Evolutionary conservation across 2,329 filamentous ascomycete species (phyloP), one percentile per base, ranked within the genome.

Genomic region (Colletotrichum paranaense): DNA sequence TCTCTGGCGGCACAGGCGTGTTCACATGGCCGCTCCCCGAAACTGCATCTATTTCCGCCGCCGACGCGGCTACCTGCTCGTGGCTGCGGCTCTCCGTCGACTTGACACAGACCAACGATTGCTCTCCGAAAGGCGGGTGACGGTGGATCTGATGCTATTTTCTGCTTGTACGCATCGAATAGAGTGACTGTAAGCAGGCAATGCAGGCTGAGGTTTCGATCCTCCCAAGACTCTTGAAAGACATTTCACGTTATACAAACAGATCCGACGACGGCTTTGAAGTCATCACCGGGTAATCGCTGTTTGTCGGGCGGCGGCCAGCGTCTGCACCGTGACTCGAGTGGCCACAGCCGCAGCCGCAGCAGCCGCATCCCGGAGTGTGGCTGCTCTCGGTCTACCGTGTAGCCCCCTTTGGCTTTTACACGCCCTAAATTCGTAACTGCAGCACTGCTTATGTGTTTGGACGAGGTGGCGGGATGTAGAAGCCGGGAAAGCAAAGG

Each of bases 71-170:
- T 72, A 59, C 71, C 16, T 58, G 46, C 62, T 66, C 56, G 53
- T 30, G 53, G 26, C 67, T 74, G 71, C 71, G 71, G 68, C 62
- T 70, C 49, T 53, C 68, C 62, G 71, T 63, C n/a, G 62, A 28
- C 71, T 35, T 35, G 52, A 38, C 53, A 68, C 65, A 56, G 56
- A 62, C 71, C 52, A 60, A 30, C 22, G n/a, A 19, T 6, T 38
- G 28, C n/a, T 68, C 46, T 42, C 58, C 58, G 38, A 60, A 46
- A 38, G 19, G 58, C 57, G 68, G 64, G 7, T 53, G 58, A 16
- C 28, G 32, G 58, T 69, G 58, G 68, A 56, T 26, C 57, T 56
- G 46, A 62, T 69, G 55, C 67, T 70, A 73, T 71, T 73, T 65
- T 57, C 60, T 71, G 59, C 22, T 22, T 62, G 65, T 68, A 14